These are phyloP conservation scores for Fusarium ramigenum DNA, from an alignment of 2,329 filamentous ascomycete genomes.

Conservation along the genomic window DNA sequence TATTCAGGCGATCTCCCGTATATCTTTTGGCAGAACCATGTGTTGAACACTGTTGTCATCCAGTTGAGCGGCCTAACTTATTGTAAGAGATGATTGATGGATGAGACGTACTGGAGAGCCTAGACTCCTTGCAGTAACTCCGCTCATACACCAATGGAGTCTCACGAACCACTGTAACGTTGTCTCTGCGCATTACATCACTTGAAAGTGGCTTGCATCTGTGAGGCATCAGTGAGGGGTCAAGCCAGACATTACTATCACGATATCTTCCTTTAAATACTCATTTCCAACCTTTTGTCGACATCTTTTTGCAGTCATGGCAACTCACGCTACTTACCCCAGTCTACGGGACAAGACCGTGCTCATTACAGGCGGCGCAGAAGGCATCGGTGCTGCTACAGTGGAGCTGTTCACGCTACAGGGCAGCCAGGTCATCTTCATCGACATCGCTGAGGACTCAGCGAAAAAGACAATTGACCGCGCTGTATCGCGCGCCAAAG, in stretches of 20 bases:
- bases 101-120: not conserved
- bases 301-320: not conserved
- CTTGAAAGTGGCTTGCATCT: not conserved
- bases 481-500: conserved; percentile 18
- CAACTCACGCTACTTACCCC: conserved; percentile 50
- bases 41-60: not conserved
- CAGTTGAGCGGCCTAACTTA: not conserved
- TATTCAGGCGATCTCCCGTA: not conserved
- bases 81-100: not conserved
- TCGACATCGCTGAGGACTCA: conserved; percentile 51
- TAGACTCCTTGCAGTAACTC: not conserved
- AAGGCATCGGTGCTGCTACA: conserved; percentile 56
- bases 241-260: too few species aligned
- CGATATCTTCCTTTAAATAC: not conserved
- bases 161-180: not conserved
- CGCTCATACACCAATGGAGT: not conserved
- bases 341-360: conserved; percentile 53
- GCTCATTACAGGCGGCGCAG: conserved; percentile 57
- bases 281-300: not conserved
- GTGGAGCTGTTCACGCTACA: conserved; percentile 57
- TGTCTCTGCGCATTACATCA: not conserved
- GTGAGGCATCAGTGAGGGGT: not conserved
- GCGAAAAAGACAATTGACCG: conserved; percentile 41
- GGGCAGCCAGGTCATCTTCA: conserved; percentile 55
- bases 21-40: not conserved